Evolutionary conservation across 1,284 basidiomycete species (phyloP), one percentile per base, ranked within the genome.

Genomic region (Heterobasidion irregulare): DNA sequence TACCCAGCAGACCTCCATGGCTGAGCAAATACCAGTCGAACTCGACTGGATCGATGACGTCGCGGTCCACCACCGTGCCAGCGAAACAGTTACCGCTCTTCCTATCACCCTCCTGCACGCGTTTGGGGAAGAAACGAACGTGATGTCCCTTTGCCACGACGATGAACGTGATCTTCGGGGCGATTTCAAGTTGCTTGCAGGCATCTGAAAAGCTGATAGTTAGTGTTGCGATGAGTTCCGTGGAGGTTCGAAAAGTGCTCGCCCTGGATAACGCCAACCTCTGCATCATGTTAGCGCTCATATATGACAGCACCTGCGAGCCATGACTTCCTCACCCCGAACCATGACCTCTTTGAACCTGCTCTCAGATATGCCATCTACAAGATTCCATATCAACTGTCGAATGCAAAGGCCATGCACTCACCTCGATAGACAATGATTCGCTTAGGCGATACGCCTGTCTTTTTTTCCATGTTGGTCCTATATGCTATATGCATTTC

Each of bases 1-100:
- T 75, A 26, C 83, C 82, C 5, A 83, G 65, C 34, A 83, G 64
- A 26, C 82, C 88, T 45, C 80, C 86, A 59, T 92, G 90, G 55
- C 80, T 82, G 65, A 88, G 84, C 1, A 90, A 72, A 63, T 92
- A 92, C 66, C 87, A 92, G 63, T 92, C 90, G 53, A 88, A 88
- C 63, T 90, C 88, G 1, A 81, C 78, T 0, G 88, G 87, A 63
- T 88, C 84, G 1, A 78, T 75, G 26, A 90, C 77, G 8, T 85
- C 84, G 36, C 74, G 72, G 63, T 91, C 88, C n/a, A 91, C 78
- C 9, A 90, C 84, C 2, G 85, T 87, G 18, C 89, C 89, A 0
- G 88, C 84, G 6, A 75, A 80, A 61, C 84, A 89, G 62, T 91
- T 90, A 2, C 86, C 87, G 58, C 78, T 83, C 57, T 72, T 73